Base-by-base conservation (phyloP, 2,329 filamentous ascomycete genomes). In the Elsinoe australis region DNA sequence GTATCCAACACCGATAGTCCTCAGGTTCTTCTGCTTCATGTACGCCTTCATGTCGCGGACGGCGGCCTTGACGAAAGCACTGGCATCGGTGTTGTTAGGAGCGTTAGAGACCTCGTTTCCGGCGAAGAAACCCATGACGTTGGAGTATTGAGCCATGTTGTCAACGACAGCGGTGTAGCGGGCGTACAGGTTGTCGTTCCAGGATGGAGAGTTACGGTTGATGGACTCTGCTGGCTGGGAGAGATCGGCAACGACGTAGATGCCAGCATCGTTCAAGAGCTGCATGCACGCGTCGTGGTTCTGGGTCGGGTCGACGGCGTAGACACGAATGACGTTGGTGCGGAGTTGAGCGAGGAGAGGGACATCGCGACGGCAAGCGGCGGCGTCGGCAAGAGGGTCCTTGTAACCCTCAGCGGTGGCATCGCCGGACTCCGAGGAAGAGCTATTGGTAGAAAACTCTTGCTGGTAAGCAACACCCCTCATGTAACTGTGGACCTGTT, bases 31-130 rank as follows among this genome's bases (percentile, higher is more conserved):
- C 53, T 72, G 61, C 73, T 83, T 85, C 76, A 98, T 95, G 74
- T 96, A 92, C 53, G 79, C 74, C 81, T 98, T 98, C 71, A 80
- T 88, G 68, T 98, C 92, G 63, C 92, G 89, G 55, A 96, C 88
- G 54, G 92, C 89, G 53, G 90, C 92, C 79, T 96, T 98, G 70
- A 98, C 92, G 66, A 85, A 98, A 57, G 90, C 88, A 53, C 87
- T 92, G 44, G 90, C 87, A 53, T 78, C 71, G 44, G 90, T 96
- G 78, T 95, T 95, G 76, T 83, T 89, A 58, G 75, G 74, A 60
- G 82, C 78, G 75, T 95, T 94, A 59, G 87, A 83, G 53, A 98
- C 92, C 72, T 98, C 92, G 71, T 98, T 98, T 65, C 92, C 92
- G 58, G 89, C 90, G 67, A 98, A 96, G 82, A 96, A 98, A 60